Evolutionary conservation across 1,284 basidiomycete genomes (phyloP), one percentile per base, ranked within the genome.

Genomic region (Golubevia sp.): DNA sequence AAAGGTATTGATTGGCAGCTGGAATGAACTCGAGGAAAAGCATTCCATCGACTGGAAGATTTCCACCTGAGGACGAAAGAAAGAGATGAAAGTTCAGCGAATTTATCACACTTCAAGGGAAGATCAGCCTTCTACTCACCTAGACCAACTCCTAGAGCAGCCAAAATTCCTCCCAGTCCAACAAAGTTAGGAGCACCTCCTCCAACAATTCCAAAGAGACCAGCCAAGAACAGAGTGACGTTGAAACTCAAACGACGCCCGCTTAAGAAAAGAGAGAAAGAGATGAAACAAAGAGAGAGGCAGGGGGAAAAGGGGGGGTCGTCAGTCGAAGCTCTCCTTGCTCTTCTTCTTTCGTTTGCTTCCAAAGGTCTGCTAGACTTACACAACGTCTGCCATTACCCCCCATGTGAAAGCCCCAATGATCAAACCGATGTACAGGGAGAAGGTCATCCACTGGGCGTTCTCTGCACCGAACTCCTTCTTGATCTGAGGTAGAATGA

Each of bases 41-140:
- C 77, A 80, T 82, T 15, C 80, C 80, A 64, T 83, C 80, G 25
- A 83, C 80, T 26, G 80, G 80, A 55, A 83, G 61, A 64, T 76
- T 77, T 23, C 80, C 79, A 6, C 30, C 30, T 34, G 30, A 5
- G 30, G 30, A 34, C 5, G 30, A 11, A 34, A 34, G 30, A 34
- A 34, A 34, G 30, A 11, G 11, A 11, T 34, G 30, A 34, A 11
- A 34, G 48, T 18, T 23, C 18, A 49, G 48, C 20, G 20, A 49
- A 23, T 18, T 49, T 18, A 23, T 18, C 48, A 49, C 48, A 23
- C 18, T 49, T 49, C 18, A 23, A 23, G 20, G 48, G 48, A 49
- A 49, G 20, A n/a, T n/a, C n/a, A n/a, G n/a, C n/a, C 48, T 18
- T 18, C 18, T 18, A 34, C 30, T 34, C 30, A 34, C 80, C 80